phyloP scores from a whole-genome alignment of 495 filamentous ascomycete genomes.

The Penicillium malachiteum region DNA sequence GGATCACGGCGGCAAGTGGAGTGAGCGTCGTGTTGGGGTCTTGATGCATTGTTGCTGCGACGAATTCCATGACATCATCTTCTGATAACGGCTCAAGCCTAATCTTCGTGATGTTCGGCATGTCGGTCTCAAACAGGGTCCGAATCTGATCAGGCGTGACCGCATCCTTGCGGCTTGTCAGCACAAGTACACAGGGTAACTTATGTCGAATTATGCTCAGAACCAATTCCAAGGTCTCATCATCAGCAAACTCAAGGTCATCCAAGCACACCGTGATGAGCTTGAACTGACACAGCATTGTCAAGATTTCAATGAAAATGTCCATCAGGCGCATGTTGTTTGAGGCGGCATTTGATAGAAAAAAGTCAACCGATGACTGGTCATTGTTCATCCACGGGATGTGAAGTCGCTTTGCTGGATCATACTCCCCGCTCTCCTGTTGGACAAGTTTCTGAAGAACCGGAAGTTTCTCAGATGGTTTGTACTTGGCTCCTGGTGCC shows the following conservation, averaged over 20 bases:
- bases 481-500: conserved; percentile 42
- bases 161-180: conserved; percentile 49
- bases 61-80: conserved; percentile 72
- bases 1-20: conserved; percentile 63
- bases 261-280: conserved; percentile 83
- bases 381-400: conserved; percentile 37
- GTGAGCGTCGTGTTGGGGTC: conserved; percentile 36
- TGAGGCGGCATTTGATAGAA: conserved; percentile 63
- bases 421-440: conserved; percentile 27
- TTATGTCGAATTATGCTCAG: conserved; percentile 68
- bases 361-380: conserved; percentile 67
- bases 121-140: conserved; percentile 40
- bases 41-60: conserved; percentile 67
- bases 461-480: conserved; percentile 27
- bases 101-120: conserved; percentile 61
- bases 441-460: conserved; percentile 32
- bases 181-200: conserved; percentile 74
- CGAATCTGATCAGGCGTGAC: conserved; percentile 40
- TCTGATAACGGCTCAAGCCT: conserved; percentile 66
- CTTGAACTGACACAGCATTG: conserved; percentile 71
- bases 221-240: conserved; percentile 79
- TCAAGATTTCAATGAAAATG: conserved; percentile 79
- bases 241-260: conserved; percentile 83
- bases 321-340: conserved; percentile 79
- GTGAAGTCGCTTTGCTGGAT: conserved; percentile 34